Evolutionary conservation across 179 eudicot genomes (phyloP), one percentile per base, ranked within the genome.

Genomic region (Vitellaria paradoxa): DNA sequence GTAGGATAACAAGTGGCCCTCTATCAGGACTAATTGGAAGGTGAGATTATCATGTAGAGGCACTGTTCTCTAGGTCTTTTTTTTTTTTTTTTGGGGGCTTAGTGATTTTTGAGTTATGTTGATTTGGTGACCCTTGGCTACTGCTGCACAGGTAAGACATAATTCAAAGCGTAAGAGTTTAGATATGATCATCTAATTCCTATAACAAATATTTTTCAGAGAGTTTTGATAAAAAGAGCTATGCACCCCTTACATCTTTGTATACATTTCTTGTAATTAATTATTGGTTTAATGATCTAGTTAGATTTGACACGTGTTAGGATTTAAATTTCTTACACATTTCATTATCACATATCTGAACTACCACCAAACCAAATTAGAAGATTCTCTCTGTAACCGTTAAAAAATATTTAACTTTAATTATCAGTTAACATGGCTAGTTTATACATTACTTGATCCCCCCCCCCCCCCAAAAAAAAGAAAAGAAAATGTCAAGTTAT

Each of bases 1-100:
- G 74, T 86, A 96, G 99, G 93, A 96, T 96, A 74, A 91, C 98
- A 80, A 92, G 90, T 84, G 98, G 99, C 81, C 97, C 99, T 56
- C 84, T 96, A 57, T 96, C 99, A 59, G 99, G 99, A 89, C 75
- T 96, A 37, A 96, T 96, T 65, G 99, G 99, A 82, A 96, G 99
- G 99, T 94, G 89, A 42, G 47, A 1, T 75, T 78, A 42, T 79
- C 57, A 17, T 20, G 49, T 53, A 56, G 0, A 42, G 64, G 9
- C 57, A 67, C 18, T 20, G 13, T 57, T 55, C n/a, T 56, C 21
- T 47, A 72, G 20, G 47, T 74, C 18, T 56, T 57, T 20, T 17
- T 14, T 57, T 61, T 47, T 75, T 52, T 5, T 18, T 67, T 52
- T 63, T 37, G 10, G 45, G 6, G 15, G 24, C 42, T 66, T 5